A percentile compares a stretch with the other conserved stretches of the same genome.
Evolutionary conservation across 371 early-diverging fungal species (phyloP).

Genomic region (Mycotypha africana): DNA sequence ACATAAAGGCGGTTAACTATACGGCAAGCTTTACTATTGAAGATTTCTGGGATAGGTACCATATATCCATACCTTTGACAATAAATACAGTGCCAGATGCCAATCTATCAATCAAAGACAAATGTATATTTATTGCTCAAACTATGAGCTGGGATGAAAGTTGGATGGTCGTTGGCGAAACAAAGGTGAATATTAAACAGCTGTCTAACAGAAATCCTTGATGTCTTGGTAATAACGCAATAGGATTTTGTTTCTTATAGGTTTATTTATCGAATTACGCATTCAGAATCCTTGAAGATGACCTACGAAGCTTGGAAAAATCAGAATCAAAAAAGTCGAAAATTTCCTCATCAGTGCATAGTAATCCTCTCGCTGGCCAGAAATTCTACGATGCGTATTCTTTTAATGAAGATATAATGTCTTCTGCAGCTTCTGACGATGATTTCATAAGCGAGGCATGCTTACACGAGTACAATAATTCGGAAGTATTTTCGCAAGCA

Average conservation of each 20-base stretch:
- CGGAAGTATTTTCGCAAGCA: conserved; percentile 15
- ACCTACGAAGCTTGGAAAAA: conserved; percentile 42
- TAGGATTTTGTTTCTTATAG: too few relatives aligned
- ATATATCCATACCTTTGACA: conserved; percentile 38
- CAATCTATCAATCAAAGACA: conserved; percentile 25
- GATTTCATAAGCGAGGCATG: conserved; percentile 20
- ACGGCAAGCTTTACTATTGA: conserved; percentile 46
- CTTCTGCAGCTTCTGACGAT: conserved; percentile 30
- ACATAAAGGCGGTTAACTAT: conserved; percentile 43
- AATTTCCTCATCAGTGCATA: conserved; percentile 10
- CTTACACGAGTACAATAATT: conserved; percentile 16
- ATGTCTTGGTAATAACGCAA: neutral
- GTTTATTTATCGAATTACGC: conserved; percentile 69
- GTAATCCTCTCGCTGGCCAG: conserved; percentile 5
- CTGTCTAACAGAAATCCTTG: neutral
- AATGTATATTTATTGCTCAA: conserved; percentile 50
- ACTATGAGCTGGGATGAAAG: conserved; percentile 56
- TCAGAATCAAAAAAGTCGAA: conserved; percentile 42
- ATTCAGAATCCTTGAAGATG: conserved; percentile 69
- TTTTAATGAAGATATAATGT: conserved; percentile 28
- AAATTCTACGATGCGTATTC: conserved; percentile 28
- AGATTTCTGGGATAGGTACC: conserved; percentile 71
- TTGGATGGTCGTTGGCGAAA: conserved; percentile 62
- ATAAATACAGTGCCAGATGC: conserved; percentile 39
- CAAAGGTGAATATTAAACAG: conserved; percentile 28